Percentiles rank a stretch among this genome's conserved stretches.
These are phyloP conservation scores for Taxillus chinensis DNA, from an alignment of 164 flowering plant species.

Conservation along the genomic window DNA sequence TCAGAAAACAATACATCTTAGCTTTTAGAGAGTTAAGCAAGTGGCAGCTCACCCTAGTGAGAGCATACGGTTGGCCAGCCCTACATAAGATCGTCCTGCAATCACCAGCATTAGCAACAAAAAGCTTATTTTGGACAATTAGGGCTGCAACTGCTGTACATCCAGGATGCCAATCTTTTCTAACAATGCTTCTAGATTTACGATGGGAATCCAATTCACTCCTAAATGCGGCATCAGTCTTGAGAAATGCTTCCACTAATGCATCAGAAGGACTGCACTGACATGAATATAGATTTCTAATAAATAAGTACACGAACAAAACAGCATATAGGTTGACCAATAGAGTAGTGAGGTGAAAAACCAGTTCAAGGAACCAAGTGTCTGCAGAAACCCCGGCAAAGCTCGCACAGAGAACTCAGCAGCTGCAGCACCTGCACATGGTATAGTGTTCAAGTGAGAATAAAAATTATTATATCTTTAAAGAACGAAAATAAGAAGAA, in stretches of 20 bases:
- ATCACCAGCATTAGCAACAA: conserved; percentile 96
- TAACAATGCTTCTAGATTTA: conserved; percentile 31
- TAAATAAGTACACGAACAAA: no score
- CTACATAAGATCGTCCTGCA: conserved; percentile 79
- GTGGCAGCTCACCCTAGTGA: conserved; percentile 50
- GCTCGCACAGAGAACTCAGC: conserved; percentile 89
- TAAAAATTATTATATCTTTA: no score
- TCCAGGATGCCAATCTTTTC: conserved; percentile 90
- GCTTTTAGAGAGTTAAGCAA: not conserved
- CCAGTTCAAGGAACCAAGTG: conserved; percentile 43
- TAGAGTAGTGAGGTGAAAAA: conserved; percentile 8
- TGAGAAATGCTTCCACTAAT: conserved; percentile 55
- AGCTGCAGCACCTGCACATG: conserved; percentile 80
- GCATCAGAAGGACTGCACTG: conserved; percentile 63
- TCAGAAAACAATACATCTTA: not conserved
- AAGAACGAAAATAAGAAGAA: not conserved
- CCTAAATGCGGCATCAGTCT: conserved; percentile 76
- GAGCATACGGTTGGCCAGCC: conserved; percentile 46
- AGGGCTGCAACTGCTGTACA: conserved; percentile 76
- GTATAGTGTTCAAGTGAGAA: not conserved
- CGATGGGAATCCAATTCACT: conserved; percentile 39
- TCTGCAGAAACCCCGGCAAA: conserved; percentile 59
- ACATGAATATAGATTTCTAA: not conserved
- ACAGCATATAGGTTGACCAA: not conserved
- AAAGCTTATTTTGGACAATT: conserved; percentile 59